A percentile compares a stretch with the other conserved stretches of the same genome.
Conservation (phyloP, 1,139 yeast species). For the Yamadazyma blattariae region DNA sequence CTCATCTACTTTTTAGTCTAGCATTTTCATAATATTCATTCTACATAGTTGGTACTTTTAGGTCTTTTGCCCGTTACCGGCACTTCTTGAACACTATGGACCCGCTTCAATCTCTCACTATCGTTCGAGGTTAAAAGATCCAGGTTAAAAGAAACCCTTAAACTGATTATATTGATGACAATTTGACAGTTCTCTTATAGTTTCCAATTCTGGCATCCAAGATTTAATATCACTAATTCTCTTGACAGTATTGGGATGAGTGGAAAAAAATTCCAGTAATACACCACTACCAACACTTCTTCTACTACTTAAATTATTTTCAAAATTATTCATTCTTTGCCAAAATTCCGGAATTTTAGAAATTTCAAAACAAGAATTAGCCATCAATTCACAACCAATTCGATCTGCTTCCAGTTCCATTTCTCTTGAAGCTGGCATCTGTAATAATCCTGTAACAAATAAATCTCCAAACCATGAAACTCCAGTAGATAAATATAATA, state of each 20-base stretch:
- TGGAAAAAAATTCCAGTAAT: constrained; percentile 65
- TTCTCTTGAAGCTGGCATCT: constrained; percentile 82
- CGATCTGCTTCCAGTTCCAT: constrained; percentile 97
- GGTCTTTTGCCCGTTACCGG: too few species aligned
- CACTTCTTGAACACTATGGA: too few species aligned
- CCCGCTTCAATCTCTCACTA: too few species aligned
- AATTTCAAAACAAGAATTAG: constrained; percentile 83
- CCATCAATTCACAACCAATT: constrained; percentile 89
- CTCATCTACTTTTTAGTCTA: too few species aligned
- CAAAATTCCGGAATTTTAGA: constrained; percentile 71
- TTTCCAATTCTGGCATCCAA: constrained; percentile 73
- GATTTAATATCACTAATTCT: constrained; percentile 65
- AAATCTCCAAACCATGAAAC: constrained; percentile 45
- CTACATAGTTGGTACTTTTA: too few species aligned
- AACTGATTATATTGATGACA: constrained; percentile 22
- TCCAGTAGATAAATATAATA: constrained; percentile 39
- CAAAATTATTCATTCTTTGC: constrained; percentile 74
- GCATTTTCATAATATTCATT: too few species aligned
- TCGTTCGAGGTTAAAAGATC: neutral
- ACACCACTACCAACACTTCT: constrained; percentile 16
- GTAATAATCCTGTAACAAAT: constrained; percentile 56
- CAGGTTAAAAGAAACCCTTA: constrained; percentile 2
- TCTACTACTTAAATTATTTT: constrained; percentile 22
- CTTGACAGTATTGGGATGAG: constrained; percentile 84
- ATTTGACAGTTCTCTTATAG: constrained; percentile 31